A percentile compares a stretch with the other conserved stretches of the same genome.
Conservation (phyloP, 1,284 basidiomycete genomes). For the Meripilus lineatus region DNA sequence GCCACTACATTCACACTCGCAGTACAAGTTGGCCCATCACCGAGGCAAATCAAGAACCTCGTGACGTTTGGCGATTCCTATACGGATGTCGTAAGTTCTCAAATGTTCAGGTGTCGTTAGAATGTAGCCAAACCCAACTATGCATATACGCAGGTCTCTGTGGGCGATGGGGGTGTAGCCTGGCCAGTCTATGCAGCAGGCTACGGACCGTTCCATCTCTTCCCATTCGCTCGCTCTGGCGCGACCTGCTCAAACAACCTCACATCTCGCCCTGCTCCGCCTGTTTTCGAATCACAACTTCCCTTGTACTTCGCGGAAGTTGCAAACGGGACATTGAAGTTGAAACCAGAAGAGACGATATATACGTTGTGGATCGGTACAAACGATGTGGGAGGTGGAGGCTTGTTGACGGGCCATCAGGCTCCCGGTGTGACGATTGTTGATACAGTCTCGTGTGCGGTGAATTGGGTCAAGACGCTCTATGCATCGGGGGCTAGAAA, state of each 20-base stretch:
- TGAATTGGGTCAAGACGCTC: slow-evolving; percentile 35
- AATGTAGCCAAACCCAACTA: background rate
- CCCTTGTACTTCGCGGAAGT: slow-evolving; percentile 31
- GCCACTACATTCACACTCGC: no score
- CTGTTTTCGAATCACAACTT: slow-evolving; percentile 35
- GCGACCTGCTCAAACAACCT: slow-evolving; percentile 41
- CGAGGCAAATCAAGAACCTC: slow-evolving; percentile 37
- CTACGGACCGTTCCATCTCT: slow-evolving; percentile 34
- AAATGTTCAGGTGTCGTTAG: no score
- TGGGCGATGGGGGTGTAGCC: slow-evolving; percentile 32
- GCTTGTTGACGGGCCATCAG: slow-evolving; percentile 34
- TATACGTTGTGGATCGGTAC: slow-evolving; percentile 50
- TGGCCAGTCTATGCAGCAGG: slow-evolving; percentile 40
- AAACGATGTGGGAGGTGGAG: slow-evolving; percentile 38
- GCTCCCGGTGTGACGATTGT: slow-evolving; percentile 35
- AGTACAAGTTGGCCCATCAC: slow-evolving; percentile 15
- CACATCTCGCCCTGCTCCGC: slow-evolving; percentile 32
- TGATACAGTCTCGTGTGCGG: slow-evolving; percentile 35
- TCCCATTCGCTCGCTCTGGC: slow-evolving; percentile 38
- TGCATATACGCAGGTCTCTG: slow-evolving; percentile 11
- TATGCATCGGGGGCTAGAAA: slow-evolving; percentile 40
- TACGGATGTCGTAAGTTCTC: slow-evolving; percentile 29
- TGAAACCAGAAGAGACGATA: slow-evolving; percentile 32
- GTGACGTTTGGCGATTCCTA: slow-evolving; percentile 46
- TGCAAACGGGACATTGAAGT: slow-evolving; percentile 21